phyloP scores from a whole-genome alignment of 1,284 basidiomycete genomes.

The Tilletiaria anomala region DNA sequence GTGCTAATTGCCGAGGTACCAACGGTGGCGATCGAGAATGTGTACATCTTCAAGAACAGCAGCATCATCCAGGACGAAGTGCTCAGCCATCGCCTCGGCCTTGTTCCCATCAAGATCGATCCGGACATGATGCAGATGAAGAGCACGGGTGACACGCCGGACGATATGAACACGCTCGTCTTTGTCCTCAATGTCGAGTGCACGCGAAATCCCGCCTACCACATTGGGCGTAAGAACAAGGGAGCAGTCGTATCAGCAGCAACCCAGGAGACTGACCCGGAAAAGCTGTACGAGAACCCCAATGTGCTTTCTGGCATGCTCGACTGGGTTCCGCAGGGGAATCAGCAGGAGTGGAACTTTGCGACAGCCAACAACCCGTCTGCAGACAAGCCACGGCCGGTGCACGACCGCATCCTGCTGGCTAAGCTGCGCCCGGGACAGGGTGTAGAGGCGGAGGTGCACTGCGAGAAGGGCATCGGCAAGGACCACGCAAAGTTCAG shows the following conservation, averaged over 20 bases:
- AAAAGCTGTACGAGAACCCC: slow-evolving; percentile 20
- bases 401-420: slow-evolving; percentile 72
- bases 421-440: slow-evolving; percentile 89
- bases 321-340: background rate
- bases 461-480: slow-evolving; percentile 86
- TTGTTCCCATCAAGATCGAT: slow-evolving; percentile 77
- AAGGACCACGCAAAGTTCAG: slow-evolving; percentile 95
- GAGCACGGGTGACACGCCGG: slow-evolving; percentile 45
- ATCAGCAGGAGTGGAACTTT: background rate
- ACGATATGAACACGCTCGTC: slow-evolving; percentile 82
- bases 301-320: slow-evolving; percentile 3
- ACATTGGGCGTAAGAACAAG: too few relatives aligned
- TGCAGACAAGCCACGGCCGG: slow-evolving; percentile 51
- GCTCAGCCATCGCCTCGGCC: slow-evolving; percentile 72
- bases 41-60: slow-evolving; percentile 92
- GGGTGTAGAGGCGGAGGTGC: slow-evolving; percentile 66
- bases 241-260: slow-evolving; percentile 21
- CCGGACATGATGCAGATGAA: slow-evolving; percentile 49
- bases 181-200: slow-evolving; percentile 66
- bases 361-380: slow-evolving; percentile 28
- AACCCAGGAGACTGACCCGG: slow-evolving; percentile 44
- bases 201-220: slow-evolving; percentile 46
- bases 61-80: slow-evolving; percentile 90
- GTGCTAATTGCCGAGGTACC: slow-evolving; percentile 78
- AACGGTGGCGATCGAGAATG: slow-evolving; percentile 79